Percentiles rank a stretch among this genome's conserved stretches.
phyloP scores from a whole-genome alignment of 352 stramenopile species.

The Elongisporangium anandrum region DNA sequence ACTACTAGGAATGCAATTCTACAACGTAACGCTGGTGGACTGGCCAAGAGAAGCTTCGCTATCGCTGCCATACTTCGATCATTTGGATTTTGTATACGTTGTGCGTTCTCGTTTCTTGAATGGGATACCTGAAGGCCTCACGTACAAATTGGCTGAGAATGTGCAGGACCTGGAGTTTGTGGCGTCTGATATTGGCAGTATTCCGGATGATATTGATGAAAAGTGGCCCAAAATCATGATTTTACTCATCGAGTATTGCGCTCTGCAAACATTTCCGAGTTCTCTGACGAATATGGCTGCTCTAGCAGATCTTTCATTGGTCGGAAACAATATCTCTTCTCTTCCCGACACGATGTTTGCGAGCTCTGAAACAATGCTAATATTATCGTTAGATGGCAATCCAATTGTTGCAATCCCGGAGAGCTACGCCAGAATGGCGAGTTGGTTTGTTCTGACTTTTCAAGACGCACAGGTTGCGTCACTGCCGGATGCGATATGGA shows the following conservation, averaged over 20 bases:
- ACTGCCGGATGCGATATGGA: constrained; percentile 1
- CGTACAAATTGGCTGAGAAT: constrained; percentile 16
- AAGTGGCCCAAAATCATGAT: constrained; percentile 28
- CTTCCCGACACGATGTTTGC: constrained; percentile 16
- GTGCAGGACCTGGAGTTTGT: constrained; percentile 34
- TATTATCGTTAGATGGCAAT: constrained; percentile 35
- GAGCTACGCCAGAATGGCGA: background rate
- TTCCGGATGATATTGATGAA: constrained; percentile 21
- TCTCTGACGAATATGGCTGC: constrained; percentile 12
- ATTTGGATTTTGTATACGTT: constrained; percentile 25
- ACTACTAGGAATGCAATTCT: constrained; percentile 2
- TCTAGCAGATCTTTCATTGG: constrained; percentile 28
- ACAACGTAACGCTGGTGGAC: constrained; percentile 30
- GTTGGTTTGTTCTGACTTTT: constrained; percentile 10
- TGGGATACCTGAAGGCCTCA: constrained; percentile 27
- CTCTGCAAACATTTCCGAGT: constrained; percentile 17
- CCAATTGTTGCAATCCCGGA: constrained; percentile 4
- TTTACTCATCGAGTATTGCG: constrained; percentile 37
- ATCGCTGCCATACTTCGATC: constrained; percentile 14
- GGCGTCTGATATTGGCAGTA: constrained; percentile 12
- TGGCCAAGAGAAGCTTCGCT: constrained; percentile 24
- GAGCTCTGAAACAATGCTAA: constrained; percentile 11
- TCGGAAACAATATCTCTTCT: constrained; percentile 33
- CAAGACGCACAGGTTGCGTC: constrained; percentile 11
- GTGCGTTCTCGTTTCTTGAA: constrained; percentile 14